phyloP scores from a whole-genome alignment of 805 yeast species.

The Maudiozyma saulgeensis region DNA sequence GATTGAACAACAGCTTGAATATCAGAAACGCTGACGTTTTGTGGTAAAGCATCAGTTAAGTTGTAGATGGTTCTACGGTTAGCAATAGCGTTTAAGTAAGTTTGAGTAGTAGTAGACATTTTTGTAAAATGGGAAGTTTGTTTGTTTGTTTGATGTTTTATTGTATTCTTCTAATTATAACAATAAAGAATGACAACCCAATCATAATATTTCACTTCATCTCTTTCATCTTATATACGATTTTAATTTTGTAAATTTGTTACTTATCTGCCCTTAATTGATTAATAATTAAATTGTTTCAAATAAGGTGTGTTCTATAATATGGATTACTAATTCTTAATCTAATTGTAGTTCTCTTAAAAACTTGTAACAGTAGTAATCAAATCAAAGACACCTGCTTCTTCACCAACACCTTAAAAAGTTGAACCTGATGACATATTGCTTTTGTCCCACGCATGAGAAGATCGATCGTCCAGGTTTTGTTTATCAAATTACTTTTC shows the following conservation, averaged over 20 bases:
- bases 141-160: background rate
- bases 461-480: too few relatives aligned
- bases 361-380: too few relatives aligned
- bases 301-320: too few relatives aligned
- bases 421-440: too few relatives aligned
- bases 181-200: background rate
- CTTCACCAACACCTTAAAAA: too few relatives aligned
- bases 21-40: constrained; percentile 31
- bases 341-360: too few relatives aligned
- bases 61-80: constrained; percentile 42
- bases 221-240: background rate
- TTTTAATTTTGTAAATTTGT: too few relatives aligned
- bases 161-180: background rate
- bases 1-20: constrained; percentile 35
- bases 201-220: background rate
- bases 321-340: background rate
- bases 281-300: background rate
- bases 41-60: constrained; percentile 37
- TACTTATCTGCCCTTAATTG: background rate
- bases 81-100: constrained; percentile 28
- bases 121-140: background rate
- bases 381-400: too few relatives aligned
- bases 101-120: constrained; percentile 13
- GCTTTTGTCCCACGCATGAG: too few relatives aligned
- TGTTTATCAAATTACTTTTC: too few relatives aligned